Conservation (phyloP, 257 asterid genomes). For the Solanum appendiculatum region DNA sequence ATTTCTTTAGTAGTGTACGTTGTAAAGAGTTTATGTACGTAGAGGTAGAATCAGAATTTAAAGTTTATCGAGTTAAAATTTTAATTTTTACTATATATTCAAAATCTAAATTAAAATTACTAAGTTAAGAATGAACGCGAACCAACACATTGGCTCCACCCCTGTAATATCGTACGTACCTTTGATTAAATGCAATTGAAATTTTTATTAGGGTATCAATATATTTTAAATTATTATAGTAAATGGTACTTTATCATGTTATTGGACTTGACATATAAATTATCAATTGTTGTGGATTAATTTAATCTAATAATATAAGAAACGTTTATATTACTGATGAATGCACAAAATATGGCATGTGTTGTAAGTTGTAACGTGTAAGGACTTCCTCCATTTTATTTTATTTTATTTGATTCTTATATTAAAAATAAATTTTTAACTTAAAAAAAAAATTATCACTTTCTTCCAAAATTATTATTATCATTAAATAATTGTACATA, state of each 20-base stretch:
- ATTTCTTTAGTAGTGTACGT: neutral
- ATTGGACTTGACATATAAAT: neutral
- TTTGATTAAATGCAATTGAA: neutral
- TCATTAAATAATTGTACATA: neutral
- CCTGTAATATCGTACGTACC: neutral
- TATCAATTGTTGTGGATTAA: neutral
- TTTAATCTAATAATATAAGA: no score
- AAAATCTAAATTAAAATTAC: no score
- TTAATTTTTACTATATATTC: no score
- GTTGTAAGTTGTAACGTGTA: neutral
- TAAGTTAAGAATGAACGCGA: no score
- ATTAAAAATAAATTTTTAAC: no score
- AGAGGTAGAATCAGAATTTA: neutral
- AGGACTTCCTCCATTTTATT: neutral
- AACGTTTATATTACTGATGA: neutral
- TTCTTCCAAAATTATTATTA: neutral
- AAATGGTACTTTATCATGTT: neutral
- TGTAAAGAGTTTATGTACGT: neutral
- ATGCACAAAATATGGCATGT: neutral
- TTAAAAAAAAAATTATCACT: no score
- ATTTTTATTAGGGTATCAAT: neutral
- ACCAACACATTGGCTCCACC: neutral
- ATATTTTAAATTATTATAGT: neutral
- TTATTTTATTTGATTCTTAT: no score
- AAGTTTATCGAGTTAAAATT: no score